Evolutionary conservation across 148 eudicot genomes (phyloP).

Genomic region (Amaranthus cruentus): DNA sequence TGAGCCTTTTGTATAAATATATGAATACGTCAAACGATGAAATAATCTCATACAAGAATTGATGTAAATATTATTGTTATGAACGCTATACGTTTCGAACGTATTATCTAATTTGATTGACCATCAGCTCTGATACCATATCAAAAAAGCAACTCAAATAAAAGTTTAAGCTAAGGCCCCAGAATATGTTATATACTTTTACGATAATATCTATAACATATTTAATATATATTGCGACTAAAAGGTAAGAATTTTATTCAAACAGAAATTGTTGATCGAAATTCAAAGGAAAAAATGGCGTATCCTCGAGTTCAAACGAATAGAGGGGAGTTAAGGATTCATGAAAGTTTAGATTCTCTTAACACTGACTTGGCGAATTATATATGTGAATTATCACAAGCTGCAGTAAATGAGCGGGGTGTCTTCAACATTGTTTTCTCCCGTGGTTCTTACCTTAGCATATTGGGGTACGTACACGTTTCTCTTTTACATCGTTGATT

Average conservation of each 20-base stretch:
- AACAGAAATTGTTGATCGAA: slow-evolving; percentile 11
- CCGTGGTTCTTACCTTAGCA: slow-evolving; percentile 73
- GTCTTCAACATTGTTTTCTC: slow-evolving; percentile 75
- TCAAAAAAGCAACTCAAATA: too few relatives aligned
- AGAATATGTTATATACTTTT: too few relatives aligned
- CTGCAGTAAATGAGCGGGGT: slow-evolving; percentile 68
- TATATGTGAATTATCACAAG: slow-evolving; percentile 74
- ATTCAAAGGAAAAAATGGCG: slow-evolving; percentile 46
- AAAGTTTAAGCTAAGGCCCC: too few relatives aligned
- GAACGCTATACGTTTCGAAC: too few relatives aligned
- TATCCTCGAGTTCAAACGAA: slow-evolving; percentile 41
- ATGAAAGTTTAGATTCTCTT: slow-evolving; percentile 61
- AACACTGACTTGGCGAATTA: slow-evolving; percentile 74
- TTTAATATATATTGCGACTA: too few relatives aligned
- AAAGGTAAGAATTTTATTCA: neutral
- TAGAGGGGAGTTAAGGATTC: slow-evolving; percentile 70
- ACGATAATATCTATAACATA: too few relatives aligned
- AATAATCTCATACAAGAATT: too few relatives aligned
- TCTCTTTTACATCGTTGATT: slow-evolving; percentile 12
- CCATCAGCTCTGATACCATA: too few relatives aligned
- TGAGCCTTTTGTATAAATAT: too few relatives aligned
- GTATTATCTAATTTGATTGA: too few relatives aligned
- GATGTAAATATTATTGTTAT: too few relatives aligned
- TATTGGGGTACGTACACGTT: slow-evolving; percentile 48
- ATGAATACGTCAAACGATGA: too few relatives aligned